Evolutionary conservation across 2,329 filamentous ascomycete genomes (phyloP).

Genomic region (Samsoniella hepiali): DNA sequence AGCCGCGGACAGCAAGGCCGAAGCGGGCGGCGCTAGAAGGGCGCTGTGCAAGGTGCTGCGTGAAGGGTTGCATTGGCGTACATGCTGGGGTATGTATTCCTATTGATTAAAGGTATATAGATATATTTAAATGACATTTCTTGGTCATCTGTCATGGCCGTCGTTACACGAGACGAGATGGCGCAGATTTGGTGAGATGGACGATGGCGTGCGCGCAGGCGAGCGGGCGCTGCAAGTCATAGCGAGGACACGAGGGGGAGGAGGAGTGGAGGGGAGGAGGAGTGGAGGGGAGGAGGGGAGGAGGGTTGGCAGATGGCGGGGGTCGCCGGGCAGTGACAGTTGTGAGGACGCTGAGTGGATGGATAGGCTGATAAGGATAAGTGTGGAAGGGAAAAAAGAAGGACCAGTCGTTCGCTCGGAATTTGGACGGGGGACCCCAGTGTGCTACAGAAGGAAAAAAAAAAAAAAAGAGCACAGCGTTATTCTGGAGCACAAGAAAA

Average conservation of each 20-base stretch:
- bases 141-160: neutral
- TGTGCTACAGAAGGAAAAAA: neutral
- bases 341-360: constrained; percentile 8
- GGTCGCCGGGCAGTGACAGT: constrained; percentile 3
- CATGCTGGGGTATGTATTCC: neutral
- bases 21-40: neutral
- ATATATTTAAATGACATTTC: no score
- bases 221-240: constrained; percentile 7
- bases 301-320: neutral
- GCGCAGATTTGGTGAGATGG: neutral
- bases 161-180: neutral
- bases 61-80: neutral
- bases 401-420: neutral
- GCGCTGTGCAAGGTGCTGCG: neutral
- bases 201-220: neutral
- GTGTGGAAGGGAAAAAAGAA: neutral
- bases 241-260: neutral
- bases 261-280: neutral
- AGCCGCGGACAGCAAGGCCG: constrained; percentile 2
- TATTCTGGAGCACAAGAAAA: neutral
- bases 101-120: neutral
- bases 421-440: neutral
- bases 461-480: neutral
- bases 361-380: constrained; percentile 13
- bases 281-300: neutral